phyloP scores from a whole-genome alignment of 2,329 filamentous ascomycete genomes.

The Teratosphaeria pseudoeucalypti region DNA sequence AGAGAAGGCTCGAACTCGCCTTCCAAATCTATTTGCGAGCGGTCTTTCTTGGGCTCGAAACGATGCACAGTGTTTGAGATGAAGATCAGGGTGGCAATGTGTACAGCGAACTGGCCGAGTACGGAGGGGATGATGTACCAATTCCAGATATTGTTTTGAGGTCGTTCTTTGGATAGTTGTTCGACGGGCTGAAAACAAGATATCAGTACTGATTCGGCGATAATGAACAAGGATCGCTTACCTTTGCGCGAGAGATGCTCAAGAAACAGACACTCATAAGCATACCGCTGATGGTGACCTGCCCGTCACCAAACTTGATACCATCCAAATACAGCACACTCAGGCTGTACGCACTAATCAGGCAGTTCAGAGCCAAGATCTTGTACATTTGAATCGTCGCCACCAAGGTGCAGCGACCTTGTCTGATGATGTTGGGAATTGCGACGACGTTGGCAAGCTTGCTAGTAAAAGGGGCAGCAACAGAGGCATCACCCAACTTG shows the following conservation, averaged over 20 bases:
- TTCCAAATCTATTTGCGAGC: constrained; percentile 68
- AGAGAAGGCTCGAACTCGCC: constrained; percentile 88
- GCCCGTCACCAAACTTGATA: constrained; percentile 97
- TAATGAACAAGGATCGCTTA: constrained; percentile 23
- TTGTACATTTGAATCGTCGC: constrained; percentile 99
- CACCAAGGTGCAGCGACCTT: constrained; percentile 93
- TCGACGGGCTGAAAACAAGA: constrained; percentile 60
- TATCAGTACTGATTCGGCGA: constrained; percentile 19
- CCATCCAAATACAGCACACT: constrained; percentile 94
- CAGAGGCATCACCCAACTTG: constrained; percentile 93
- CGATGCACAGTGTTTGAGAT: constrained; percentile 79
- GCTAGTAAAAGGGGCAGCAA: constrained; percentile 93
- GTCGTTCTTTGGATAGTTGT: constrained; percentile 87
- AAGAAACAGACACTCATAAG: constrained; percentile 99
- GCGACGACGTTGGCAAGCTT: constrained; percentile 95
- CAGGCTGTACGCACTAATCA: constrained; percentile 95
- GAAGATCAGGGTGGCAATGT: constrained; percentile 90
- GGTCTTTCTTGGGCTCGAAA: constrained; percentile 57
- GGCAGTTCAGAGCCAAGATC: constrained; percentile 92
- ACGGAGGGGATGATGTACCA: constrained; percentile 97
- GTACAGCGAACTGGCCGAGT: constrained; percentile 90
- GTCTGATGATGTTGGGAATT: constrained; percentile 95
- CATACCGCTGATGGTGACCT: constrained; percentile 98
- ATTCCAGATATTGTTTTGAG: constrained; percentile 98
- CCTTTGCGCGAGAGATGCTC: constrained; percentile 91